Base-by-base conservation (phyloP, 2,329 filamentous ascomycete genomes). In the Cladophialophora psammophila region DNA sequence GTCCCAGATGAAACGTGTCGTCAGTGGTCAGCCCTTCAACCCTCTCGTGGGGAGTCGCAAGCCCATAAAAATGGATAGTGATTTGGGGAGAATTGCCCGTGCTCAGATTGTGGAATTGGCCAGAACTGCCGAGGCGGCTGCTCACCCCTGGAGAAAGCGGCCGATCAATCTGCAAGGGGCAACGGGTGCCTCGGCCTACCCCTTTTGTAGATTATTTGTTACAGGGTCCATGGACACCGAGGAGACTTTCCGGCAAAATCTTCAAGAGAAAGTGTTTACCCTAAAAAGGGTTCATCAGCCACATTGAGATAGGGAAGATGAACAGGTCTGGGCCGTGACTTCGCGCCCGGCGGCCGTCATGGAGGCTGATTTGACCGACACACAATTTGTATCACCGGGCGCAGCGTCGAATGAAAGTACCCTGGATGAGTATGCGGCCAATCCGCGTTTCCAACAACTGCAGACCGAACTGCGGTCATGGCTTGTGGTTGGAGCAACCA, bases 361-460 rank as follows among this genome's bases (percentile, higher is more conserved):
- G 26, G 26, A 26, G 26, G 26, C 26, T 3, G 26, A 26, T 26
- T 26, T 26, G 26, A 26, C 26, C 26, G 26, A 26, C 26, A 26
- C 26, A 20, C 54, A 57, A 5, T 65, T 66, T 45, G 40, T 66
- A 1, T 66, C 64, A 3, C 64, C 64, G 7, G 60, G 40, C 15
- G 60, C 59, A 12, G 13, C 59, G 10, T 66, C 64, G 6, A 59
- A 42, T 45, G 59, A 58, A 15, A 64, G 60, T 34, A 31, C 40
- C 7, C 36, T 60, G 18, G 65, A 67, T 36, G 65, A 67, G 18
- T 64, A 59, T 34, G 60, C 65, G 3, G 31, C 48, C 6, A 40
- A 67, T 31, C 65, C 65, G 32, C 65, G 65, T 5, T 67, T 67
- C 48, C 60, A 64, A 56, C 52, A 63, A 38, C 55, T 67, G 7